These are phyloP conservation scores for Castanea crenata DNA, from an alignment of 306 rosid genomes.

Conservation along the genomic window DNA sequence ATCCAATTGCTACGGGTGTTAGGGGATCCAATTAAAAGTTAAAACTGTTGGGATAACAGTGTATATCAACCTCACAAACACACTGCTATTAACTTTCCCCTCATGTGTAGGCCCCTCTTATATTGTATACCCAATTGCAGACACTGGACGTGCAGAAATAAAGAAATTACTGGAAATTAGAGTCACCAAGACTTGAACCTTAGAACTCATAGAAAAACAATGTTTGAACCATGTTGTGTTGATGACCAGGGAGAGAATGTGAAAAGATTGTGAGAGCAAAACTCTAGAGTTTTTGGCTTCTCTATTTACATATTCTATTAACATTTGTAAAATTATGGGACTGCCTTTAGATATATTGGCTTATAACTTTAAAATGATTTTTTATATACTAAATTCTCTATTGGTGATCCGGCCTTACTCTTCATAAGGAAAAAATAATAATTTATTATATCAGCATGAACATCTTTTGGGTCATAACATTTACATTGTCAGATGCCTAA, in stretches of 20 bases:
- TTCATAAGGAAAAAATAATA: not conserved
- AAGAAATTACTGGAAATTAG: not conserved
- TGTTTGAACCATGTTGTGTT: slow-evolving; percentile 13
- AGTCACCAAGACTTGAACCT: not conserved
- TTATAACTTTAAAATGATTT: not conserved
- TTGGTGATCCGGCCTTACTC: not conserved
- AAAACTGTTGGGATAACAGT: not conserved
- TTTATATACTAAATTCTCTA: not conserved
- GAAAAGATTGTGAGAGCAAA: not conserved
- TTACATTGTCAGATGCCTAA: slow-evolving; percentile 8
- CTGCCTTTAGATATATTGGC: not conserved
- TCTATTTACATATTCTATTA: not conserved
- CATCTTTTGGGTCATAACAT: not conserved
- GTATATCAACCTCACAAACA: not conserved
- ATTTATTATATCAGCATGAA: not conserved
- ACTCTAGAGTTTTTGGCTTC: not conserved
- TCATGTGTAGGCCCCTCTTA: not conserved
- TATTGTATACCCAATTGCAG: not conserved
- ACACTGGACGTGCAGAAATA: not conserved
- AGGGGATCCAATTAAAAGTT: not conserved
- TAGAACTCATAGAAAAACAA: not conserved
- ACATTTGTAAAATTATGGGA: no score
- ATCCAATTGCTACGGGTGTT: not conserved
- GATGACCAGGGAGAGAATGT: not conserved
- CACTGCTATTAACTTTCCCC: not conserved